Percentiles rank a stretch among this genome's conserved stretches.
phyloP scores from a whole-genome alignment of 192 early-diverging fungal genomes.

The Coemansia sp. region DNA sequence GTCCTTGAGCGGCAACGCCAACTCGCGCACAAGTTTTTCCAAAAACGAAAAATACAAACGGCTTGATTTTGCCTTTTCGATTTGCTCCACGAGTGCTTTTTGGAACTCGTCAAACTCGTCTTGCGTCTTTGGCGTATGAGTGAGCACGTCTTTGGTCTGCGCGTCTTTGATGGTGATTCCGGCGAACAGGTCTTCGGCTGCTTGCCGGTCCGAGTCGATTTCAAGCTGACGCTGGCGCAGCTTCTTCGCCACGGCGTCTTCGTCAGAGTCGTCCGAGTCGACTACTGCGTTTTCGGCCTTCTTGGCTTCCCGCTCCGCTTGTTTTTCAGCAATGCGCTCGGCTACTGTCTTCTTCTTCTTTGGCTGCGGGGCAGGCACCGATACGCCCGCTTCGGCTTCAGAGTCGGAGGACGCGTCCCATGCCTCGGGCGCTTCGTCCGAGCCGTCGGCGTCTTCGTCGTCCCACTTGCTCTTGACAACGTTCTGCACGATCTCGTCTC shows the following conservation, averaged over 20 bases:
- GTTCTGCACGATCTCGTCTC: slow-evolving; percentile 5
- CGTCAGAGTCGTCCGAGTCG: slow-evolving; percentile 36
- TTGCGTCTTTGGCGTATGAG: slow-evolving; percentile 61
- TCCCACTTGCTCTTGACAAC: slow-evolving; percentile 54
- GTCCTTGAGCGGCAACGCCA: slow-evolving; percentile 60
- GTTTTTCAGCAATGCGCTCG: slow-evolving; percentile 63
- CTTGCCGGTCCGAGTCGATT: slow-evolving; percentile 62
- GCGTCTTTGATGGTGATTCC: slow-evolving; percentile 58
- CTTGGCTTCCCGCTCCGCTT: slow-evolving; percentile 43
- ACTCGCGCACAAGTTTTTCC: slow-evolving; percentile 64
- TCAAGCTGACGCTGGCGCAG: slow-evolving; percentile 57
- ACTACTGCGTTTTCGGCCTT: slow-evolving; percentile 51
- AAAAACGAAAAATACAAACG: slow-evolving; percentile 58
- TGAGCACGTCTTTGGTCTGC: slow-evolving; percentile 20
- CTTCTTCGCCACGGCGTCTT: slow-evolving; percentile 48
- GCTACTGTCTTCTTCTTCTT: slow-evolving; percentile 55
- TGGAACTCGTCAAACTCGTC: slow-evolving; percentile 66
- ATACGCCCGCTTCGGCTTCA: slow-evolving; percentile 40
- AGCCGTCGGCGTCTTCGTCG: slow-evolving; percentile 64
- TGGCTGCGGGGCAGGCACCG: slow-evolving; percentile 21
- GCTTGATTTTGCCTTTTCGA: slow-evolving; percentile 51
- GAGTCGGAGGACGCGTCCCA: slow-evolving; percentile 60
- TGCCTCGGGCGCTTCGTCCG: slow-evolving; percentile 59
- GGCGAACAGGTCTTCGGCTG: slow-evolving; percentile 62
- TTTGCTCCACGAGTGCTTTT: slow-evolving; percentile 59